phyloP scores from a whole-genome alignment of 23 red algal species.

The Cyanidioschyzon merolae region DNA sequence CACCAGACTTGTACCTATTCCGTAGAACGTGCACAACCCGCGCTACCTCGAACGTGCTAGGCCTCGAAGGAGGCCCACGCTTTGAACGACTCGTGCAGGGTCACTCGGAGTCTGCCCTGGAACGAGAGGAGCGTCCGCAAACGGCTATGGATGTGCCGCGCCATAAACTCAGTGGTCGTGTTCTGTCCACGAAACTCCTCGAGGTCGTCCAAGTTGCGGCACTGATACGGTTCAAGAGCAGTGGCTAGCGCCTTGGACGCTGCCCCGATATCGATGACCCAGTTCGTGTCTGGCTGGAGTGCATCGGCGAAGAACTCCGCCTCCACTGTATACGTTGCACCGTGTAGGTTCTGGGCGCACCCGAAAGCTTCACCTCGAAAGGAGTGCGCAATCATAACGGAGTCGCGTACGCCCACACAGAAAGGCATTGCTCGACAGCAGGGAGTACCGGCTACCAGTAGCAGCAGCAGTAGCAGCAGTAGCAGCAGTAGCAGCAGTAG shows the following conservation, averaged over 20 bases:
- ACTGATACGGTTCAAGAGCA: neutral
- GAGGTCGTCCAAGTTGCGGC: neutral
- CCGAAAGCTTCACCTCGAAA: conserved; percentile 23
- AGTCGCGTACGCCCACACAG: conserved; percentile 17
- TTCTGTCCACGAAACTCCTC: neutral
- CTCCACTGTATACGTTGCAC: conserved; percentile 30
- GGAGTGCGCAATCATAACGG: conserved; percentile 30
- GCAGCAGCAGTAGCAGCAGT: too few relatives aligned
- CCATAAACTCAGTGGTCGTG: conserved; percentile 33
- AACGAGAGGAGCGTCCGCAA: neutral
- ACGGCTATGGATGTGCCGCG: conserved; percentile 3
- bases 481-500: too few relatives aligned
- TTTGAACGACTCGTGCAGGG: conserved; percentile 19
- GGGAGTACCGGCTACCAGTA: too few relatives aligned
- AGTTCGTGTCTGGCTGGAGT: conserved; percentile 18
- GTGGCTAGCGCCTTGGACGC: conserved; percentile 12
- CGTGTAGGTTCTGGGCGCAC: conserved; percentile 20
- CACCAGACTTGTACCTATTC: too few relatives aligned
- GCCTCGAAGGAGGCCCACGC: too few relatives aligned
- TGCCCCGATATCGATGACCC: conserved; percentile 27
- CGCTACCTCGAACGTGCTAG: too few relatives aligned
- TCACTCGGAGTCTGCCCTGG: conserved; percentile 8
- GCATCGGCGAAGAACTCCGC: conserved; percentile 8
- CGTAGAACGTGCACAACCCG: too few relatives aligned
- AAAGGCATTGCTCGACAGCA: too few relatives aligned